phyloP scores from a whole-genome alignment of 202 grass and related monocot species.

The Panicum virgatum region DNA sequence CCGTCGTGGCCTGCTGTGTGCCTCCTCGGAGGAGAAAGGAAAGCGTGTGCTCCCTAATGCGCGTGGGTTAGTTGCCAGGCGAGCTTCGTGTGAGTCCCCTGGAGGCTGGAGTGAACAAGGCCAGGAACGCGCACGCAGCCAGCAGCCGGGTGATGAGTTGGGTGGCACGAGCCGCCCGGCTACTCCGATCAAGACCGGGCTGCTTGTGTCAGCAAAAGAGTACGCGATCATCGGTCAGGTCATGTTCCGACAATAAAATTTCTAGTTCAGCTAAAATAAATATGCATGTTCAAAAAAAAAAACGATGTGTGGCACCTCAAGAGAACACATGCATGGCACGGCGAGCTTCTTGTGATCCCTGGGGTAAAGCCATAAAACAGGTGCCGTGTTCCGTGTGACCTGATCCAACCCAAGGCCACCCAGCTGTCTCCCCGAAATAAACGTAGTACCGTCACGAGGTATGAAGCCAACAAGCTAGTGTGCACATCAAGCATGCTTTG shows the following conservation, averaged over 20 bases:
- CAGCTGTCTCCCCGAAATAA: slow-evolving; percentile 2
- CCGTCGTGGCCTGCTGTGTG: too few relatives aligned
- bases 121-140: background rate
- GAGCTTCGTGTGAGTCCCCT: slow-evolving; percentile 18
- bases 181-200: too few relatives aligned
- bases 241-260: too few relatives aligned
- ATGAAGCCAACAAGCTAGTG: background rate
- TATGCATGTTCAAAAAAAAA: background rate
- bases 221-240: too few relatives aligned
- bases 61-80: slow-evolving; percentile 14
- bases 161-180: too few relatives aligned
- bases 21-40: too few relatives aligned
- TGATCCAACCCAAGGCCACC: background rate
- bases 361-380: slow-evolving; percentile 25
- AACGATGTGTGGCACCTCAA: background rate
- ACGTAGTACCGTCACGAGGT: background rate
- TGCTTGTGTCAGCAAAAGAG: too few relatives aligned
- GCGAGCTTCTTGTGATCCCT: slow-evolving; percentile 21
- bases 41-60: slow-evolving; percentile 18
- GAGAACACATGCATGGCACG: background rate
- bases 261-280: too few relatives aligned
- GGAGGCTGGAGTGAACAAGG: background rate
- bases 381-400: slow-evolving; percentile 25
- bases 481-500: background rate
- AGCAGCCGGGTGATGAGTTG: background rate